Evolutionary conservation across 2,329 filamentous ascomycete genomes (phyloP), one percentile per base, ranked within the genome.

Genomic region (Grosmannia penicillata): DNA sequence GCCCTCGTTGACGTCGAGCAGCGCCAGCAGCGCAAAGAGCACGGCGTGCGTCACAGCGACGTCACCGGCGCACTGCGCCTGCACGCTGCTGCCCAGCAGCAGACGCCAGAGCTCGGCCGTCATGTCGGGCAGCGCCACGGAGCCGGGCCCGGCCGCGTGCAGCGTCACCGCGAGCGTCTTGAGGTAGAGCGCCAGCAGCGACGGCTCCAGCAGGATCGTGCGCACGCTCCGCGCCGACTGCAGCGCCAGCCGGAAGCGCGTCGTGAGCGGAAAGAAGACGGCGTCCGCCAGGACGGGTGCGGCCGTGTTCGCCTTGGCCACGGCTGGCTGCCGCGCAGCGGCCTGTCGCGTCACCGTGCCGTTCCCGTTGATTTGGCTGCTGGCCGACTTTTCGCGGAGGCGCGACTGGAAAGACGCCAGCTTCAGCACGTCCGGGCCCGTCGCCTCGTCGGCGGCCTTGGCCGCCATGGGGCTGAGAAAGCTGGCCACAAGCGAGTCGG

Each of bases 181-280:
- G 25, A 96, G 62, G 55, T 85, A 91, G 8, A 86, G 70, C 0
- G 78, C 68, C 0, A 96, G 70, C 6, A 95, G 67, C 42, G 82
- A 72, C 0, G 85, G 78, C 30, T 85, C 75, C 36, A 84, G 72
- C 44, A 85, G 68, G 36, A 86, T 70, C 36, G 75, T 74, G 34
- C 61, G 56, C 8, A 57, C 60, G 60, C 13, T 54, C 49, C 4
- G 54, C 49, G 0, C 57, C 49, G 0, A 19, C 33, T 60, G 61
- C 32, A 72, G 55, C 1, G 70, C 77, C 3, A 81, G 66, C 53
- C 80, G 82, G 59, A 91, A 93, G 30, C 84, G 78, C 1, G 80
- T 81, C 0, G 81, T 80, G 9, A 98, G 66, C 0, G 91, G 89
- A 46, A 81, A 82, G 70, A 96, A 95, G 63, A 95, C 91, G 14